These are phyloP conservation scores for Gynandropsis gynandra DNA, from an alignment of 345 rosid species.

Conservation along the genomic window DNA sequence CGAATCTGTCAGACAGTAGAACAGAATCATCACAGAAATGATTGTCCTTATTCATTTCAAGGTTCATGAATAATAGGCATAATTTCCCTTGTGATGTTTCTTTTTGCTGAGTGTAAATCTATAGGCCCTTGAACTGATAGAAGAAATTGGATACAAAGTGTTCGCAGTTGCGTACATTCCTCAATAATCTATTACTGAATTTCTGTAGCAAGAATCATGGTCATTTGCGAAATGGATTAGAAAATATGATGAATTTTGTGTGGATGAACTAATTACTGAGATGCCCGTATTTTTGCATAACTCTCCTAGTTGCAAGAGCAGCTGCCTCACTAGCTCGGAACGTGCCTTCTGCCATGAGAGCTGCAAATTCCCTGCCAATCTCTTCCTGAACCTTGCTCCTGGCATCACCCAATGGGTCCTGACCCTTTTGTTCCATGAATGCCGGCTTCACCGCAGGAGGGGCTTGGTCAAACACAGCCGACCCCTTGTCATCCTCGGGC, in stretches of 20 bases:
- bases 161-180: too few species aligned
- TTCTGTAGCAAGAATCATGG: too few species aligned
- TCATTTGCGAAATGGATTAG: too few species aligned
- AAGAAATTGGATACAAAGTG: too few species aligned
- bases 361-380: slow-evolving; percentile 61
- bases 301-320: slow-evolving; percentile 70
- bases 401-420: slow-evolving; percentile 67
- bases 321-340: slow-evolving; percentile 89
- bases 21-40: slow-evolving; percentile 5
- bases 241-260: too few species aligned
- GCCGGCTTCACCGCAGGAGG: slow-evolving; percentile 34
- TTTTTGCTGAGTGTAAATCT: slow-evolving; percentile 1
- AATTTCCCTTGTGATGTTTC: not conserved
- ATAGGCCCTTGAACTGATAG: slow-evolving; percentile 12
- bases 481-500: slow-evolving; percentile 18
- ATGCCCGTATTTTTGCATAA: slow-evolving; percentile 80
- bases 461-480: slow-evolving; percentile 5
- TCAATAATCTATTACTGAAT: too few species aligned
- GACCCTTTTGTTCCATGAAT: slow-evolving; percentile 23
- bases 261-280: slow-evolving; percentile 30
- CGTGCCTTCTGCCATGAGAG: slow-evolving; percentile 82
- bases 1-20: slow-evolving; percentile 16
- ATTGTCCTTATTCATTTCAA: not conserved
- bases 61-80: not conserved
- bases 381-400: slow-evolving; percentile 84